phyloP scores from a whole-genome alignment of 352 stramenopile genomes.

The Globisporangium megalacanthum region DNA sequence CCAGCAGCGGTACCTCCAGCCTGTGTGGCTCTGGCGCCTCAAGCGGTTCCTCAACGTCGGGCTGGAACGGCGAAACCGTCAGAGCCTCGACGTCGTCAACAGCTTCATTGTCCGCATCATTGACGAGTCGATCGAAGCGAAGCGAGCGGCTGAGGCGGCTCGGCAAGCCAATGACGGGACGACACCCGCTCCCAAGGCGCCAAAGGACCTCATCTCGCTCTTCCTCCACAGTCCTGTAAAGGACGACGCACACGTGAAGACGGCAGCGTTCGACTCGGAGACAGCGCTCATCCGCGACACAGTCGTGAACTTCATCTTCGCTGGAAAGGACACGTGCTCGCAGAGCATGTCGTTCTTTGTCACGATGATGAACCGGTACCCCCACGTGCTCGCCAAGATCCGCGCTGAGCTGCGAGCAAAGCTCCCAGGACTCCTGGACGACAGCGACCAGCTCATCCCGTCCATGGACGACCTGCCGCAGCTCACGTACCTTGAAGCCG shows the following conservation, averaged over 20 bases:
- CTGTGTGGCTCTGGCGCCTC: conserved; percentile 21
- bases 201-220: conserved; percentile 38
- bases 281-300: conserved; percentile 87
- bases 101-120: conserved; percentile 16
- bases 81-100: conserved; percentile 1
- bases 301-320: conserved; percentile 74
- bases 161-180: not conserved
- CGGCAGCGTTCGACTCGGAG: too few relatives aligned
- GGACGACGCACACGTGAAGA: conserved; percentile 16
- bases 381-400: conserved; percentile 24
- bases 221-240: conserved; percentile 27
- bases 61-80: conserved; percentile 9
- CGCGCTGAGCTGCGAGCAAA: conserved; percentile 24
- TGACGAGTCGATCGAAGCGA: not conserved
- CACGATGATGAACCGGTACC: conserved; percentile 66
- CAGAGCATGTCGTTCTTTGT: conserved; percentile 71
- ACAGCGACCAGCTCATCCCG: conserved; percentile 14
- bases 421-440: conserved; percentile 20
- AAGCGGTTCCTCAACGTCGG: conserved; percentile 16
- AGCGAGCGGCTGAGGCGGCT: not conserved
- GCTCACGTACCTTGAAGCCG: conserved; percentile 43
- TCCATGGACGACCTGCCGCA: conserved; percentile 38
- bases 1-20: conserved; percentile 17
- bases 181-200: not conserved
- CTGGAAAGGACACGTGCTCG: conserved; percentile 69